phyloP scores from a whole-genome alignment of 345 rosid genomes.

The Salix purpurea region DNA sequence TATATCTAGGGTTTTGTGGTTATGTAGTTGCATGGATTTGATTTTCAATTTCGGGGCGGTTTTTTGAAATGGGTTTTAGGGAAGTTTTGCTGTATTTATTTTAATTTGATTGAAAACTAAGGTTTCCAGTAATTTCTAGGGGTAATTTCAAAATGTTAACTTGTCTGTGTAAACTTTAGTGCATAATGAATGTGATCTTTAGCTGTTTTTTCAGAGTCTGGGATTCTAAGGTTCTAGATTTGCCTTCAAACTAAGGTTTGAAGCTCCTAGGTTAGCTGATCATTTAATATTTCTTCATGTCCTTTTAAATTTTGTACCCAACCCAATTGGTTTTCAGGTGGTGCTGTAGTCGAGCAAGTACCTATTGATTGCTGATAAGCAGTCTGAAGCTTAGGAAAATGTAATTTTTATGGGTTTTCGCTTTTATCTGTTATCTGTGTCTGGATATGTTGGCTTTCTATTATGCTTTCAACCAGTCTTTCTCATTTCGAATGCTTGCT shows the following conservation, averaged over 20 bases:
- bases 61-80: not conserved
- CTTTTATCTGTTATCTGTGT: not conserved
- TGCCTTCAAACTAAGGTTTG: not conserved
- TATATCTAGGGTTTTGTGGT: slow-evolving; percentile 5
- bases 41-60: not conserved
- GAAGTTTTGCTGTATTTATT: not conserved
- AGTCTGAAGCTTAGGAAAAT: not conserved
- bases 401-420: not conserved
- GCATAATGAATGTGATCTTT: not conserved
- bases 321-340: no score
- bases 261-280: not conserved
- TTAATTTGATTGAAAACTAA: not conserved
- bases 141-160: not conserved
- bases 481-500: not conserved
- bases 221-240: not conserved
- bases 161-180: not conserved
- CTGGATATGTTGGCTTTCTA: not conserved
- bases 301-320: no score
- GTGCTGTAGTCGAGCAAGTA: no score
- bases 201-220: not conserved
- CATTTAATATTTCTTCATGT: no score
- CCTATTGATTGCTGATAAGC: not conserved
- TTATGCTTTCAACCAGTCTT: not conserved
- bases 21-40: not conserved
- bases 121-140: not conserved